Conservation (phyloP, 169 alveolate species). For the Cyclospora cayetanensis region DNA sequence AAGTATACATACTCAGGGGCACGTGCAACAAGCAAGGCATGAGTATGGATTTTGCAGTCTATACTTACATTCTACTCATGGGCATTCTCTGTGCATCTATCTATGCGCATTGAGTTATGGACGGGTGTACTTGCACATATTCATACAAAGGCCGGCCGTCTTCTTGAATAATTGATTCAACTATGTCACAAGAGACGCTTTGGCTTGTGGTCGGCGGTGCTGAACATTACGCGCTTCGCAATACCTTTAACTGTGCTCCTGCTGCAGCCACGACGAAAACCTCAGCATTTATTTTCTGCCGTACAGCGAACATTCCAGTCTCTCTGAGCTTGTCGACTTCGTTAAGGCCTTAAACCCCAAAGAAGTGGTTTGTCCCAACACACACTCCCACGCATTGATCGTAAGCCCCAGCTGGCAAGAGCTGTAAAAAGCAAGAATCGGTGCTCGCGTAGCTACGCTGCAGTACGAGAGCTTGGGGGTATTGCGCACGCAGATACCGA, state of each 20-base stretch:
- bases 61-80: too few species aligned
- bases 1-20: background rate
- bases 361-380: background rate
- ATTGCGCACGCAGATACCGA: background rate
- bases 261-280: background rate
- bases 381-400: background rate
- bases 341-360: background rate
- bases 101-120: too few species aligned
- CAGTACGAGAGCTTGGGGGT: background rate
- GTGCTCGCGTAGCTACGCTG: background rate
- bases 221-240: background rate
- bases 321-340: background rate
- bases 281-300: background rate
- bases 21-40: too few species aligned
- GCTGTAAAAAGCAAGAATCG: too few species aligned
- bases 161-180: too few species aligned
- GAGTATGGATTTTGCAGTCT: too few species aligned
- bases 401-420: background rate
- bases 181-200: too few species aligned
- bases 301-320: constrained; percentile 55
- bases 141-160: too few species aligned
- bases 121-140: too few species aligned
- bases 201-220: background rate
- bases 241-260: too few species aligned
- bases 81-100: too few species aligned